These are phyloP conservation scores for Candida rishiriensis DNA, from an alignment of 805 yeast species.

Conservation along the genomic window DNA sequence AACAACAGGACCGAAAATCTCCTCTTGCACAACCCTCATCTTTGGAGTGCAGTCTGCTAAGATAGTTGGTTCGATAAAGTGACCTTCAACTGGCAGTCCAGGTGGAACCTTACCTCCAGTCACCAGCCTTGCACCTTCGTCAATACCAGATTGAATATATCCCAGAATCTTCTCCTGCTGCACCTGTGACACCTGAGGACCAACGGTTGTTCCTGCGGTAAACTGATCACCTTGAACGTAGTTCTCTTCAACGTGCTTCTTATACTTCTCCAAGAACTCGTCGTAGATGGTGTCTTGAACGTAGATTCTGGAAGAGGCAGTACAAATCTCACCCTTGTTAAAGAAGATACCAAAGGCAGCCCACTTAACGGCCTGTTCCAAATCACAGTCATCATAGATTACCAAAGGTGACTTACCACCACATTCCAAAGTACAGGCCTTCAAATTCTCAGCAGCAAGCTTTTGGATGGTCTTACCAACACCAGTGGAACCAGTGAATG, in stretches of 20 bases:
- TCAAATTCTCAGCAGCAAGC: conserved; percentile 76
- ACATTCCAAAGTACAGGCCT: conserved; percentile 88
- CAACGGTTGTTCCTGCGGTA: conserved; percentile 73
- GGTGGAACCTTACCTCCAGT: conserved; percentile 56
- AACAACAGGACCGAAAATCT: conserved; percentile 90
- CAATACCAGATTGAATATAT: conserved; percentile 71
- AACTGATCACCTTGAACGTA: conserved; percentile 80
- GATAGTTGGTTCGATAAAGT: conserved; percentile 67
- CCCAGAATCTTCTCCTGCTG: conserved; percentile 76
- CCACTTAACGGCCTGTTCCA: conserved; percentile 70
- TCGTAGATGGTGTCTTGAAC: conserved; percentile 85
- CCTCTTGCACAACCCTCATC: conserved; percentile 70
- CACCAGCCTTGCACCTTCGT: conserved; percentile 76
- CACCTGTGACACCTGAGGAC: conserved; percentile 82
- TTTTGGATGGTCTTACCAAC: conserved; percentile 78
- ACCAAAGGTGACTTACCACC: conserved; percentile 97
- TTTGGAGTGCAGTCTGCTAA: conserved; percentile 65
- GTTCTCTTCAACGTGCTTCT: conserved; percentile 43
- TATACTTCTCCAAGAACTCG: conserved; percentile 59
- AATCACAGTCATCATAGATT: conserved; percentile 79
- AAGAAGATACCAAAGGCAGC: conserved; percentile 80
- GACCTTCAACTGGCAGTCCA: conserved; percentile 45
- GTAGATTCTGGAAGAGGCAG: conserved; percentile 89
- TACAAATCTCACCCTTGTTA: conserved; percentile 95
- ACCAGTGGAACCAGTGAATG: conserved; percentile 67